Base-by-base conservation (phyloP, 2,329 filamentous ascomycete genomes). In the Aspergillus ochraceus region DNA sequence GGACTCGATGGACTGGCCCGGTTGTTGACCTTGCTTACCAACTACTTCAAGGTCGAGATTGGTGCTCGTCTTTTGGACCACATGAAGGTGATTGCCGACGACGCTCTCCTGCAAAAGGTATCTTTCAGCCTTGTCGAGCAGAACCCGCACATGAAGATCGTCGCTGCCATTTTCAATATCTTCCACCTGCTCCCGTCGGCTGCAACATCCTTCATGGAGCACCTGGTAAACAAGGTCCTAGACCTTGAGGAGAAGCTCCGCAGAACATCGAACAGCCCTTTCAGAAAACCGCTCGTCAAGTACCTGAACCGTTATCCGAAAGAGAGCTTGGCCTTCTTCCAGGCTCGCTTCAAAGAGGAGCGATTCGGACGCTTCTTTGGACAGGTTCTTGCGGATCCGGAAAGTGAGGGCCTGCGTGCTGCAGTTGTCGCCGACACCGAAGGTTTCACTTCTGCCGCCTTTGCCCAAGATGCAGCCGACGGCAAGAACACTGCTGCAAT, bases 11-110 rank as follows among this genome's bases (percentile, higher is more conserved):
- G 96, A 26, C 81, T 99, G 32, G 93, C 93, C 19, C 88, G 94
- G 45, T 83, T 99, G 1, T 78, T 99, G 61, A 94, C 95, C 64
- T 83, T 99, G 2, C 81, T 99, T 19, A 99, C 94, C 0, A 98
- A 95, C 60, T 99, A 99, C 75, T 99, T 99, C 79, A 99, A 99
- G 77, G 93, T 98, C 0, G 95, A 99, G 73, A 99, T 99, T 56
- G 96, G 95, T 6, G 86, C 91, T 22, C 87, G 95, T 24, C 79
- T 99, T n/a, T 82, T 99, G 10, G 94, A 98, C 64, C 95, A 99
- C 69, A 90, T 97, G 77, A 94, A 94, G 71, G 86, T 89, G 11
- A 92, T 99, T 64, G 93, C 94, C 1, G 92, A 97, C 60, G 85
- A 90, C 2, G 84, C 82, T 54, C 84, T 87, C 14, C 80, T 98